Base-by-base conservation (phyloP, 2,329 filamentous ascomycete genomes). In the Cryphonectria parasitica region DNA sequence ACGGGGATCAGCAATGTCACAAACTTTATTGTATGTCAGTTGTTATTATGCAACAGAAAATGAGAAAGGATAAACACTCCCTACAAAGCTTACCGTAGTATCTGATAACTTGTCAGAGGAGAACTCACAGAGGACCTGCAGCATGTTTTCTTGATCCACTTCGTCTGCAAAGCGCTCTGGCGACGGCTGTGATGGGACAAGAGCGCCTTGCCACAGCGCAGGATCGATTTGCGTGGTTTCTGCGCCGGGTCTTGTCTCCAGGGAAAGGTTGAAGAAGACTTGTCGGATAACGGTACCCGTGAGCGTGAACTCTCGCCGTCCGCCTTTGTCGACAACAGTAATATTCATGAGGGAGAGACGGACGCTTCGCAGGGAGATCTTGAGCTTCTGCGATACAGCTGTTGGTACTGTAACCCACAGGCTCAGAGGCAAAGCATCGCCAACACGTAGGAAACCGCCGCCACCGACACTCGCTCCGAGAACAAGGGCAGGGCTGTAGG, bases 71-170 rank as follows among this genome's bases (percentile, higher is more conserved):
- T 11, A 39, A 49, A 49, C 3, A 19, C 45, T 54, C n/a, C 11
- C 58, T 34, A 67, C 22, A n/a, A 17, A 3, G 19, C 65, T 67
- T 60, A 60, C 34, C 15, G 43, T 22, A 8, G 4, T 67, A 6
- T 39, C 7, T 10, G 36, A 6, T 17, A 34, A n/a, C 31, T 22
- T 22, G 2, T 31, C 36, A n/a, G n/a, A 67, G 22, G 52, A 60
- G 7, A 67, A 60, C 19, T 67, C 52, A 5, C 49, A 66, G 3
- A 66, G 36, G n/a, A 67, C 1, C 19, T 67, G 52, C 36, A 67
- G n/a, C n/a, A 60, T 28, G 19, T 60, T 17, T 15, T 25, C 10
- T 6, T 43, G 22, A 2, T n/a, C 7, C n/a, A 56, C 25, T 22
- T 25, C 49, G 11, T 54, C 4, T 11, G 22, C n/a, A 25, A 17